A percentile compares a stretch with the other conserved stretches of the same genome.
Conservation (phyloP, 2,329 filamentous ascomycete genomes). For the Lachnellula subtilissima region DNA sequence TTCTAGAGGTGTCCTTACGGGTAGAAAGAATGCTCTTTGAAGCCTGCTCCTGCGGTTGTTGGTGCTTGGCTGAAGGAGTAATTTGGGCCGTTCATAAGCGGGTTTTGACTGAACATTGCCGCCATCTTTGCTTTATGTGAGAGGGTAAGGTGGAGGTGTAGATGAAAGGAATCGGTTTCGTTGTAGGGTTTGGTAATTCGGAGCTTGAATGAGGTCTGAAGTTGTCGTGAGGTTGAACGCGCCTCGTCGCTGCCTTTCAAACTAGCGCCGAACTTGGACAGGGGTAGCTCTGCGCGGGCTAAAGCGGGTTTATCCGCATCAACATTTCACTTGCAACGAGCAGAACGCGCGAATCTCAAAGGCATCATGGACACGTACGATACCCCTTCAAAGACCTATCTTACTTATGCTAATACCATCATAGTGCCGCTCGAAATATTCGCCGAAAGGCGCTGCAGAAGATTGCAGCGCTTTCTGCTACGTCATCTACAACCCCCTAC, state of each 20-base stretch:
- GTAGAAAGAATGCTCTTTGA: constrained; percentile 79
- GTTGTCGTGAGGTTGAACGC: constrained; percentile 16
- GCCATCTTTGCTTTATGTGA: constrained; percentile 42
- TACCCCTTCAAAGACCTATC: background rate
- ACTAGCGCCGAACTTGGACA: constrained; percentile 15
- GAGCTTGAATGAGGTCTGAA: constrained; percentile 5
- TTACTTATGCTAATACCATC: constrained; percentile 15
- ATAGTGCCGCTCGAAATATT: constrained; percentile 45
- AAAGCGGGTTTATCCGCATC: background rate
- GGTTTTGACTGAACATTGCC: constrained; percentile 67
- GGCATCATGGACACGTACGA: constrained; percentile 22
- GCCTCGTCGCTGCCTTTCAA: constrained; percentile 23
- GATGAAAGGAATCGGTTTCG: background rate
- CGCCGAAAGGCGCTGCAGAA: constrained; percentile 60
- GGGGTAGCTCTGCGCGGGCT: background rate
- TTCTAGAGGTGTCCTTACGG: constrained; percentile 57
- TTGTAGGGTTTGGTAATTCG: constrained; percentile 1
- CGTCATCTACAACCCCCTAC: constrained; percentile 47
- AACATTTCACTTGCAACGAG: background rate
- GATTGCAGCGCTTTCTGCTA: constrained; percentile 59
- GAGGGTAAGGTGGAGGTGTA: background rate
- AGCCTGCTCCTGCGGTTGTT: constrained; percentile 48
- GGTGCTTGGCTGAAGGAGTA: constrained; percentile 63
- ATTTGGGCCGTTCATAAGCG: constrained; percentile 63
- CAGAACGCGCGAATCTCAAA: background rate